Percentiles rank a stretch among this genome's conserved stretches.
phyloP scores from a whole-genome alignment of 2,329 filamentous ascomycete genomes.

The Aspergillus sclerotialis region DNA sequence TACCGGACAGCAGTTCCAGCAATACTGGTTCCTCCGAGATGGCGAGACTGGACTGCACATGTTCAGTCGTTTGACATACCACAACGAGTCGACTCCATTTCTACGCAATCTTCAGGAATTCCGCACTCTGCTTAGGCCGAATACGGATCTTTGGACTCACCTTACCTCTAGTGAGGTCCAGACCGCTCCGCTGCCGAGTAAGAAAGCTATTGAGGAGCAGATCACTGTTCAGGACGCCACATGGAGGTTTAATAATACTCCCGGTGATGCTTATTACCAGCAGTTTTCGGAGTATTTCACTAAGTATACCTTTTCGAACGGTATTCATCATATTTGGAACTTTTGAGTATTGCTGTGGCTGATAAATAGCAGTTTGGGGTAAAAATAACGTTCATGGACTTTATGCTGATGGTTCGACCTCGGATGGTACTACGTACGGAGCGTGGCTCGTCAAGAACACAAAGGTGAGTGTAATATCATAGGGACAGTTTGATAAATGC shows the following conservation, averaged over 20 bases:
- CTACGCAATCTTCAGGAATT: slow-evolving; percentile 56
- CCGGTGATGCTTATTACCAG: slow-evolving; percentile 49
- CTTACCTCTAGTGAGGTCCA: slow-evolving; percentile 51
- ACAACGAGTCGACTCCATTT: slow-evolving; percentile 51
- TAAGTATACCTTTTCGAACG: slow-evolving; percentile 57
- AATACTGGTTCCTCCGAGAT: slow-evolving; percentile 59
- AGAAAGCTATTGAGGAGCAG: slow-evolving; percentile 28
- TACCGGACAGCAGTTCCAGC: slow-evolving; percentile 54
- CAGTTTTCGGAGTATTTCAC: slow-evolving; percentile 57
- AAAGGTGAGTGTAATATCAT: slow-evolving; percentile 50
- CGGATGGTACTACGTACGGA: slow-evolving; percentile 47
- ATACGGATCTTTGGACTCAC: slow-evolving; percentile 55
- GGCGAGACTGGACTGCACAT: slow-evolving; percentile 57
- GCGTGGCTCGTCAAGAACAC: slow-evolving; percentile 61
- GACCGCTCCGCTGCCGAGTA: slow-evolving; percentile 47
- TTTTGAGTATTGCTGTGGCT: background rate
- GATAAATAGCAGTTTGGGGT: slow-evolving; percentile 38
- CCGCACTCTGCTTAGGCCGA: slow-evolving; percentile 55
- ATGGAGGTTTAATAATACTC: slow-evolving; percentile 52
- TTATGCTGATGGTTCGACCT: slow-evolving; percentile 47
- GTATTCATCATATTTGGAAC: slow-evolving; percentile 8
- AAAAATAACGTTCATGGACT: slow-evolving; percentile 52
- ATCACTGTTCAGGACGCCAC: slow-evolving; percentile 58
- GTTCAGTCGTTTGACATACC: slow-evolving; percentile 54
- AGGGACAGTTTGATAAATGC: background rate